These are phyloP conservation scores for Eucalyptus shirleyi DNA, from an alignment of 345 rosid species.

Conservation along the genomic window DNA sequence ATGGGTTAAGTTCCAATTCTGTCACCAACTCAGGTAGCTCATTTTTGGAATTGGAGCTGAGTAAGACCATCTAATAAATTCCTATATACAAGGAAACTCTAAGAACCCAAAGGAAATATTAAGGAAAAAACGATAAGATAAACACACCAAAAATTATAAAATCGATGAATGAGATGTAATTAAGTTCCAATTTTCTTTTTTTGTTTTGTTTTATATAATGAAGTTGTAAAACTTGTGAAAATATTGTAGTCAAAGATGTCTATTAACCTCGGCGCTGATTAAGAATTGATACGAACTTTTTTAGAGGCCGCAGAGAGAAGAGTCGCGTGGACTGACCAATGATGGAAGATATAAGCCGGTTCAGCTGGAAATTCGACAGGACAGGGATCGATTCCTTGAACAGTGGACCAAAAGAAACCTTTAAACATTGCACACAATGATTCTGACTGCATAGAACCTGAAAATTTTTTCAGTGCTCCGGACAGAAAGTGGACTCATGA, in stretches of 20 bases:
- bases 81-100: too few species aligned
- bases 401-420: neutral
- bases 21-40: too few species aligned
- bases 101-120: too few species aligned
- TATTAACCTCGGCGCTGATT: neutral
- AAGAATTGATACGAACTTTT: neutral
- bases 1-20: rapidly evolving
- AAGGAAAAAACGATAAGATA: too few species aligned
- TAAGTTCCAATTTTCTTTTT: too few species aligned
- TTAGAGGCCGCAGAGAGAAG: neutral
- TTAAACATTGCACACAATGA: neutral
- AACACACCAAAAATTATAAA: neutral
- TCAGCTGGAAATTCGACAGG: neutral
- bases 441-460: neutral
- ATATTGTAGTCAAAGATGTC: neutral
- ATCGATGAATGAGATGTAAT: neutral
- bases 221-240: too few species aligned
- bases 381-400: too few species aligned
- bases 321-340: neutral
- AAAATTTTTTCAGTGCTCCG: neutral
- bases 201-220: neutral
- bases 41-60: neutral
- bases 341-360: neutral
- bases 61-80: too few species aligned
- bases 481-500: neutral